These are phyloP conservation scores for Tripterygium wilfordii DNA, from an alignment of 177 flowering plant genomes.

Conservation along the genomic window DNA sequence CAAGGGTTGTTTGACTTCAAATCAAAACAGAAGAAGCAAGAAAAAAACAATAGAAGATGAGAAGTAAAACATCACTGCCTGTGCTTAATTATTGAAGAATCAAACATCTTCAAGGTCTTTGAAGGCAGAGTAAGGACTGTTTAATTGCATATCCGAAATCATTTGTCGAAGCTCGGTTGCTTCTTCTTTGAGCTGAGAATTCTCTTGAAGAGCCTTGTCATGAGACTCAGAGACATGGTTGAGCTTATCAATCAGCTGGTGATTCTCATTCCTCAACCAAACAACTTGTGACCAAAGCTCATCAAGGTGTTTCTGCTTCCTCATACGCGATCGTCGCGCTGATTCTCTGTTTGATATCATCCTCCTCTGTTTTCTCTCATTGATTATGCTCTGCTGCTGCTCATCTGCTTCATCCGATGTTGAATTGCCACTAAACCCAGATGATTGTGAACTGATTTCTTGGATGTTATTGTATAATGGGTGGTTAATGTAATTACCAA, in stretches of 20 bases:
- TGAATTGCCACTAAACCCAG: constrained; percentile 57
- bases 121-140: constrained; percentile 36
- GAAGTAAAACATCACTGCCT: too few species aligned
- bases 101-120: constrained; percentile 45
- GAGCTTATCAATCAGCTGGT: constrained; percentile 69
- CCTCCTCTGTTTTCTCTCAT: constrained; percentile 84
- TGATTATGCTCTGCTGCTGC: constrained; percentile 55
- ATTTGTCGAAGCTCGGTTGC: constrained; percentile 58
- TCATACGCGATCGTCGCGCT: constrained; percentile 90
- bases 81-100: too few species aligned
- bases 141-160: constrained; percentile 48
- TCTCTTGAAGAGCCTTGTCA: constrained; percentile 57
- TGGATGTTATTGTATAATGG: constrained; percentile 31
- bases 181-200: constrained; percentile 65
- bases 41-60: too few species aligned
- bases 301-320: constrained; percentile 89
- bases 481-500: constrained; percentile 17
- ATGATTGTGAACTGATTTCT: constrained; percentile 36
- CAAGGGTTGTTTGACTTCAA: too few species aligned
- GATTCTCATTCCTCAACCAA: constrained; percentile 72
- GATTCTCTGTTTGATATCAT: constrained; percentile 96
- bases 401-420: constrained; percentile 85
- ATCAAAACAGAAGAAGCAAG: too few species aligned
- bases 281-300: constrained; percentile 90
- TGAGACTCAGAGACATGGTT: constrained; percentile 55